Conservation (phyloP, 768 basidiomycete species). For the Crucibulum laeve region DNA sequence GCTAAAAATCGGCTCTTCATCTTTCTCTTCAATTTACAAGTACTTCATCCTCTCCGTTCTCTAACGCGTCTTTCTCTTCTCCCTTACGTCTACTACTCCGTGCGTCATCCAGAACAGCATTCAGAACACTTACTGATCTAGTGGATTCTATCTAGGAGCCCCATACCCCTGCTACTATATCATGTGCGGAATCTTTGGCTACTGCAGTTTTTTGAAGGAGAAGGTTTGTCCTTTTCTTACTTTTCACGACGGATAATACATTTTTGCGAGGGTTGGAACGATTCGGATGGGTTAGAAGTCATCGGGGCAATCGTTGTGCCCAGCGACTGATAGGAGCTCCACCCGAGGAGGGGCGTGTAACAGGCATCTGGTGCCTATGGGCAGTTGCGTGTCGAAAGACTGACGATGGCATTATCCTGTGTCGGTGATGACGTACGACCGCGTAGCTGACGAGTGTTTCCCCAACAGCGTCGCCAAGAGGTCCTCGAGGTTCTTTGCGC, state of each 20-base stretch:
- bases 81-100: constrained; percentile 11
- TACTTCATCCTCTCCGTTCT: constrained; percentile 5
- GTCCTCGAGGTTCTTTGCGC: constrained; percentile 87
- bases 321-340: too few relatives aligned
- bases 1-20: constrained; percentile 1
- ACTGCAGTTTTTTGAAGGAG: constrained; percentile 93
- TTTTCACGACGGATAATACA: too few relatives aligned
- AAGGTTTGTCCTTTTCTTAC: constrained; percentile 54
- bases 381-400: too few relatives aligned
- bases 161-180: constrained; percentile 8
- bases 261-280: too few relatives aligned
- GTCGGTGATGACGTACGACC: neutral
- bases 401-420: neutral
- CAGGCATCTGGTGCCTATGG: too few relatives aligned
- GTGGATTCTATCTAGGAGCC: neutral
- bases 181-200: constrained; percentile 97
- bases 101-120: constrained; percentile 4
- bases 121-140: neutral
- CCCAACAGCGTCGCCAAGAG: constrained; percentile 74
- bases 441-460: constrained; percentile 6
- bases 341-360: too few relatives aligned
- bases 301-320: too few relatives aligned
- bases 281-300: too few relatives aligned
- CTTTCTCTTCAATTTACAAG: neutral
- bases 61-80: constrained; percentile 17